Base-by-base conservation (phyloP, 169 alveolate species). In the Amoebophrya sp. region DNA sequence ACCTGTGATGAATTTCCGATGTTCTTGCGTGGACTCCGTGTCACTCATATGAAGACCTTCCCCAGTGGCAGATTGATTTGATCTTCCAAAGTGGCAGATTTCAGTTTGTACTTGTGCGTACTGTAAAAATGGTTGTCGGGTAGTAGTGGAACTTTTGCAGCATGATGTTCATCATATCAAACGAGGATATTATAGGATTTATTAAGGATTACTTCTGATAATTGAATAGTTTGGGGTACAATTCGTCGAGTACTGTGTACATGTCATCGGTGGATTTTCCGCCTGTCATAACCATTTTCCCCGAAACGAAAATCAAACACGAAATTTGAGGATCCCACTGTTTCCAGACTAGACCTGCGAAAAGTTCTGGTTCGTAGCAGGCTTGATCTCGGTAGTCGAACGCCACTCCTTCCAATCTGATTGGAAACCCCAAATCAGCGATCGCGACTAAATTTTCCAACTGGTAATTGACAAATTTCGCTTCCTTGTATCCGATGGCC, bases 211-310 rank as follows among this genome's bases (percentile, higher is more conserved):
- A 92, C 34, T 91, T 89, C 40, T 92, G 92, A 90, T 91, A 93
- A 33, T 90, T 90, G 39, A 93, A 53, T 39, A 93, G 92, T 41
- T 91, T 92, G 3, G 95, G 95, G 92, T 92, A 93, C 39, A 92
- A 41, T 24, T 93, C 65, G 26, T 92, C 78, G 65, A 93, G 92
- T 0, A 90, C 95, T 38, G 39, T 53, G 39, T 47, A 40, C 89
- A 90, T 40, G 24, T 93, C 95, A 29, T 90, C 93, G 23, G 54
- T 24, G 34, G 65, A 33, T 91, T 98, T 98, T 91, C 99, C 99
- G 2, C 99, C 99, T 23, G 99, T 99, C 76, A 99, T 96, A 47
- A 98, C 99, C 77, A 98, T 98, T 95, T 98, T 99, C 89, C 99
- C 99, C 47, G 99, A 97, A 39, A 98, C 99, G 94, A 99, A 99